A percentile compares a stretch with the other conserved stretches of the same genome.
Evolutionary conservation across 345 rosid species (phyloP).

Genomic region (Nephelium lappaceum): DNA sequence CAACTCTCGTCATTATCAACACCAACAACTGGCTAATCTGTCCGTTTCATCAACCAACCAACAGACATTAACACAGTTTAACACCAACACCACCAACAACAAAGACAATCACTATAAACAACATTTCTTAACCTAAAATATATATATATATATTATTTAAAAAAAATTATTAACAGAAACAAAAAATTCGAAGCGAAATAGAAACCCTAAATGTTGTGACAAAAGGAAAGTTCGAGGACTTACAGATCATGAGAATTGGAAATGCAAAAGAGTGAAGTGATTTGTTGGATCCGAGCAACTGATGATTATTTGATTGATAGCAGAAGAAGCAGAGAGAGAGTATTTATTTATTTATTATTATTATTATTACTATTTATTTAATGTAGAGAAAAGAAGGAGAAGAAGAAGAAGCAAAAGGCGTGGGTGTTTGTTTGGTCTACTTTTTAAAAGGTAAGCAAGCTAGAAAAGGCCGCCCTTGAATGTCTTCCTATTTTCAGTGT

Average conservation of each 20-base stretch:
- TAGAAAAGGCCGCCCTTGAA: not conserved
- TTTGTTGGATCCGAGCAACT: not conserved
- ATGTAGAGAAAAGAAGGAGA: not conserved
- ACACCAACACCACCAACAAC: constrained; percentile 7
- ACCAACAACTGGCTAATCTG: constrained; percentile 10
- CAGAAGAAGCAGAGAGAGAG: too few species aligned
- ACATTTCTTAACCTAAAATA: constrained; percentile 18
- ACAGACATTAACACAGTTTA: constrained; percentile 14
- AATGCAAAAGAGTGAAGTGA: not conserved
- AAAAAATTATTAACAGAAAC: too few species aligned
- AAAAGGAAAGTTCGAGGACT: constrained; percentile 1
- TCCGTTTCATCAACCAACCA: constrained; percentile 18
- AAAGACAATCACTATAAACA: constrained; percentile 6
- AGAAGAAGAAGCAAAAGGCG: not conserved
- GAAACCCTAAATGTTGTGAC: constrained; percentile 10
- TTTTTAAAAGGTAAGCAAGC: not conserved
- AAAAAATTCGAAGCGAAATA: not conserved
- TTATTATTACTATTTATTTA: too few species aligned
- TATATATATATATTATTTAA: not conserved
- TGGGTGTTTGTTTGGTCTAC: not conserved
- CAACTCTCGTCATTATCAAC: constrained; percentile 65
- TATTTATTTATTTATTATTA: too few species aligned
- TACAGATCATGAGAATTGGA: constrained; percentile 14
- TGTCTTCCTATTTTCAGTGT: not conserved
- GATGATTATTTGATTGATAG: too few species aligned